These are phyloP conservation scores for Colletotrichum sojae DNA, from an alignment of 2,329 filamentous ascomycete genomes.

Conservation along the genomic window DNA sequence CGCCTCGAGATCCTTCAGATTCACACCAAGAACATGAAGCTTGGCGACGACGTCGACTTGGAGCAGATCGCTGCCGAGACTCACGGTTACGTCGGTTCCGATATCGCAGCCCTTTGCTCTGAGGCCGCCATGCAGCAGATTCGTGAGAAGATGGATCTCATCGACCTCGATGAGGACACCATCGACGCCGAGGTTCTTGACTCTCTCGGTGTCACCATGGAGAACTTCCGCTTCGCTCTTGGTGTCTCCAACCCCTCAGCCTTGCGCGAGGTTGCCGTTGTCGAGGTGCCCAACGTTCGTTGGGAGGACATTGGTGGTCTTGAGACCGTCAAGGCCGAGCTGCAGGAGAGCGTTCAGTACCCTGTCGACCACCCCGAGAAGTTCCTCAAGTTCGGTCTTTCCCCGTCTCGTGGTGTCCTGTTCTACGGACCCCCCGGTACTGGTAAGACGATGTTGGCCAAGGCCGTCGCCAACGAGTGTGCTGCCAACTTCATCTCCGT, in stretches of 20 bases:
- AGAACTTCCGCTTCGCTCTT: conserved; percentile 99
- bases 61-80: conserved; percentile 98
- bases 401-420: conserved; percentile 96
- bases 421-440: conserved; percentile 99
- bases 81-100: conserved; percentile 98
- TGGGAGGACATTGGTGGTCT: conserved; percentile 99
- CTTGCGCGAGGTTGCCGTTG: conserved; percentile 97
- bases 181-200: conserved; percentile 99
- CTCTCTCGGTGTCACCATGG: conserved; percentile 98
- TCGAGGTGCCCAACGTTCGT: conserved; percentile 98
- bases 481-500: conserved; percentile 99
- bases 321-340: conserved; percentile 98
- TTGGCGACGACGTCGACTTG: conserved; percentile 95
- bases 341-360: conserved; percentile 99
- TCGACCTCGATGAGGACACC: conserved; percentile 98
- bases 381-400: conserved; percentile 99
- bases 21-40: conserved; percentile 99
- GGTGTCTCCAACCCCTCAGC: conserved; percentile 99
- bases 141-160: conserved; percentile 99
- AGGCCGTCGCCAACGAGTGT: conserved; percentile 99
- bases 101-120: conserved; percentile 97
- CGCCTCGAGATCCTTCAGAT: conserved; percentile 99
- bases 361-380: conserved; percentile 99
- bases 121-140: conserved; percentile 99
- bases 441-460: conserved; percentile 99